Percentiles rank a stretch among this genome's conserved stretches.
Evolutionary conservation across 208 protist genomes (phyloP).

Genomic region (Leishmania mexicana): DNA sequence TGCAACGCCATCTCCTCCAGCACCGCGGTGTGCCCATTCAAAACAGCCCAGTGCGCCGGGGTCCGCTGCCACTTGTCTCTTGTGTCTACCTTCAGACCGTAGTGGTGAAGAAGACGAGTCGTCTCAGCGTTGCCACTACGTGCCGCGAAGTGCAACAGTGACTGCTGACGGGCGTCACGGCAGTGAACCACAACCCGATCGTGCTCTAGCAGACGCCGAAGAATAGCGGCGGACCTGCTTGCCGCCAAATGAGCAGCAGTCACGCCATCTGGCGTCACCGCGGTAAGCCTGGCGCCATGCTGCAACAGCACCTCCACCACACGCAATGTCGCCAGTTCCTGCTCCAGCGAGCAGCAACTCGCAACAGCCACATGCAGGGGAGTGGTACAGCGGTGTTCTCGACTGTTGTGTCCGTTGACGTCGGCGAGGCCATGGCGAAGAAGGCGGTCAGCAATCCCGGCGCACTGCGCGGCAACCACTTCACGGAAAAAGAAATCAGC

Average conservation of each 20-base stretch:
- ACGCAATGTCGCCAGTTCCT: conserved; percentile 5
- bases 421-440: conserved; percentile 27
- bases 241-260: conserved; percentile 54
- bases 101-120: conserved; percentile 35
- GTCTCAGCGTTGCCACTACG: conserved; percentile 33
- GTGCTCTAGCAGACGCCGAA: conserved; percentile 24
- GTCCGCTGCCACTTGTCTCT: conserved; percentile 78
- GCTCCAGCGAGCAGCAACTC: conserved; percentile 3
- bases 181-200: conserved; percentile 18
- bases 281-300: conserved; percentile 39
- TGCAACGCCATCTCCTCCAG: conserved; percentile 36
- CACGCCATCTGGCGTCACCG: conserved; percentile 53
- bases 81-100: conserved; percentile 28
- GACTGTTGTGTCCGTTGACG: conserved; percentile 48
- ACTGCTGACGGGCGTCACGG: conserved; percentile 59
- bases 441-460: conserved; percentile 31
- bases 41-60: conserved; percentile 59
- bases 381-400: conserved; percentile 42
- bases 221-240: conserved; percentile 15
- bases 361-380: conserved; percentile 54
- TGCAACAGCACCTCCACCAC: conserved; percentile 39
- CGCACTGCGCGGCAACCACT: conserved; percentile 34
- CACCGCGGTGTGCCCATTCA: conserved; percentile 43
- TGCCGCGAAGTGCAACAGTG: conserved; percentile 65
- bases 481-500: conserved; percentile 20